A percentile compares a stretch with the other conserved stretches of the same genome.
phyloP scores from a whole-genome alignment of 805 yeast species.

The Wickerhamiella azymoides region DNA sequence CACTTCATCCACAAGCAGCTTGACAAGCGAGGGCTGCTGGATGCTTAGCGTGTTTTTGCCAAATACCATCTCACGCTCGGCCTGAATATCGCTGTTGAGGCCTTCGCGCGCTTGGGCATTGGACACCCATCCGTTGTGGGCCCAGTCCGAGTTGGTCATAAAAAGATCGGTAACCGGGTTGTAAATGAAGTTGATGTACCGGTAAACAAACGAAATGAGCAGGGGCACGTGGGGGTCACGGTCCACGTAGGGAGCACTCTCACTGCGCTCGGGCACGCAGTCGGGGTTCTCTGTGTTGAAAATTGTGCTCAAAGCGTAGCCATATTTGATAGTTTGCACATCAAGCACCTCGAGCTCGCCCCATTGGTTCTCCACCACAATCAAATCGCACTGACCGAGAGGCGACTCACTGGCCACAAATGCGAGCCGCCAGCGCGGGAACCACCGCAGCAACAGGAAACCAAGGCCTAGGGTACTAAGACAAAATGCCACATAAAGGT shows the following conservation, averaged over 20 bases:
- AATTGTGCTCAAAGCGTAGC: slow-evolving; percentile 57
- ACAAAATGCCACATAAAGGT: slow-evolving; percentile 42
- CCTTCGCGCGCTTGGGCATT: slow-evolving; percentile 43
- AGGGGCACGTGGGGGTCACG: slow-evolving; percentile 56
- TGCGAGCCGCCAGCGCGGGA: slow-evolving; percentile 59
- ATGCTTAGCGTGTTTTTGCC: slow-evolving; percentile 66
- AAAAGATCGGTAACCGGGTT: slow-evolving; percentile 80
- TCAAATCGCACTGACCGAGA: slow-evolving; percentile 79
- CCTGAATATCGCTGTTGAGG: slow-evolving; percentile 50
- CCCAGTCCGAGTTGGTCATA: slow-evolving; percentile 77
- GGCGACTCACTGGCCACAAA: slow-evolving; percentile 30
- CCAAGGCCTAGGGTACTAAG: slow-evolving; percentile 53
- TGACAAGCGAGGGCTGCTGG: slow-evolving; percentile 50
- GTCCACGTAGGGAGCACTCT: slow-evolving; percentile 21
- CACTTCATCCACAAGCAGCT: slow-evolving; percentile 70
- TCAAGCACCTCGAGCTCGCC: slow-evolving; percentile 61
- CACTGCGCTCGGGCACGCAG: slow-evolving; percentile 9
- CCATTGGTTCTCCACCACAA: slow-evolving; percentile 83
- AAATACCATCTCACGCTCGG: slow-evolving; percentile 59
- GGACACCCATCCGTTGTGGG: slow-evolving; percentile 63
- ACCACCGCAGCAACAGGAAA: slow-evolving; percentile 69
- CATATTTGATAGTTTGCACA: slow-evolving; percentile 48
- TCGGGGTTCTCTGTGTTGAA: slow-evolving; percentile 25
- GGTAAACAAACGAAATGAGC: slow-evolving; percentile 58
- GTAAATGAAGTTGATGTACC: slow-evolving; percentile 72